Conservation (phyloP, 2,329 filamentous ascomycete species). For the Arthroderma sp. region DNA sequence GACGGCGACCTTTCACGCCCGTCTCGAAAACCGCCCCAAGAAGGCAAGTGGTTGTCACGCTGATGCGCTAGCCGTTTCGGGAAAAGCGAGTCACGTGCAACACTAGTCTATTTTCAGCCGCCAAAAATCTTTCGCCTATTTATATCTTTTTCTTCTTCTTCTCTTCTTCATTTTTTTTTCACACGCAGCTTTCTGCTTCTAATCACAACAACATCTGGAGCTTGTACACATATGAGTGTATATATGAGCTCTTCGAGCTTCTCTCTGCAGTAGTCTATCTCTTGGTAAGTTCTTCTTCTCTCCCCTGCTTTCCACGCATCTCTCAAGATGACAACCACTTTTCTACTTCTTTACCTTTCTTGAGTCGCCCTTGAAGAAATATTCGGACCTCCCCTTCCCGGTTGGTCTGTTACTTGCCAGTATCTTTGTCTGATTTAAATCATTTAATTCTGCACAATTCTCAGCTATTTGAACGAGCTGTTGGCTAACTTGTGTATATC, state of each 20-base stretch:
- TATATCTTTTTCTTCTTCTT: conserved; percentile 8
- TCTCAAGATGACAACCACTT: conserved; percentile 46
- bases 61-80: not conserved
- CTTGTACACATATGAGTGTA: too few relatives aligned
- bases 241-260: too few relatives aligned
- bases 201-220: not conserved
- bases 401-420: conserved; percentile 60
- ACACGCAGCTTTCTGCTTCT: not conserved
- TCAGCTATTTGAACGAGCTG: too few relatives aligned
- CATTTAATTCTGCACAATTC: too few relatives aligned
- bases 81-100: not conserved
- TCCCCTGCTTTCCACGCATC: conserved; percentile 2
- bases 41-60: not conserved
- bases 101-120: too few relatives aligned
- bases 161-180: conserved; percentile 9
- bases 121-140: not conserved
- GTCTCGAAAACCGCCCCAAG: not conserved
- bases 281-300: conserved; percentile 1
- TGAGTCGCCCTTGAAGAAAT: conserved; percentile 57
- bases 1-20: too few relatives aligned
- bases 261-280: too few relatives aligned
- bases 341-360: conserved; percentile 48
- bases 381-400: conserved; percentile 48
- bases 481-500: too few relatives aligned
- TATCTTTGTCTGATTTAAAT: conserved; percentile 49